A percentile compares a stretch with the other conserved stretches of the same genome.
Conservation (phyloP, 305 asterid genomes). For the Nicotiana rustica region DNA sequence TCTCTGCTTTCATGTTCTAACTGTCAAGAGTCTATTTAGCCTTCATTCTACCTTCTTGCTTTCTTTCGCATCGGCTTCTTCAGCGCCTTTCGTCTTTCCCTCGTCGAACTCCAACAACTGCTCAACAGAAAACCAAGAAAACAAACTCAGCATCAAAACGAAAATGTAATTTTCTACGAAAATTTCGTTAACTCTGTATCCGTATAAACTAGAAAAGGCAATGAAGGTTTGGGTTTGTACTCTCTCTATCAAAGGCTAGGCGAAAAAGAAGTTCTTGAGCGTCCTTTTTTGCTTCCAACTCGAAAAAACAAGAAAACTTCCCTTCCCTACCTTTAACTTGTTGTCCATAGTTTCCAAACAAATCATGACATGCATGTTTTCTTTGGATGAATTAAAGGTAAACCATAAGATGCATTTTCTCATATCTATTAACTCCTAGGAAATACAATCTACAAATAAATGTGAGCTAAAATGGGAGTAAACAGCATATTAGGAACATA, state of each 20-base stretch:
- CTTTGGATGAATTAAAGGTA: too few relatives aligned
- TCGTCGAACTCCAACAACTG: slow-evolving; percentile 85
- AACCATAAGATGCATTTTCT: background rate
- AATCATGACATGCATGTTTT: background rate
- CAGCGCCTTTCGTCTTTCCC: slow-evolving; percentile 56
- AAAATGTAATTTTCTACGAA: too few relatives aligned
- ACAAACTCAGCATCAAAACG: background rate
- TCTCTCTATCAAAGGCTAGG: background rate
- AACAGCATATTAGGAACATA: background rate
- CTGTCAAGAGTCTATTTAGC: background rate
- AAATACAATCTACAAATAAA: background rate
- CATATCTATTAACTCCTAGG: background rate
- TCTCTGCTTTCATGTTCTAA: background rate
- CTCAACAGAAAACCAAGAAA: slow-evolving; percentile 10
- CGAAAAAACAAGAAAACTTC: background rate
- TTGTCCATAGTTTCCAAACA: background rate
- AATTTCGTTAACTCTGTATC: too few relatives aligned
- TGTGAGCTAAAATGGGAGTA: background rate
- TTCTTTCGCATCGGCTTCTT: slow-evolving; percentile 42
- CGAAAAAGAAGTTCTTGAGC: background rate
- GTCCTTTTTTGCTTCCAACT: background rate
- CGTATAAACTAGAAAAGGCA: background rate
- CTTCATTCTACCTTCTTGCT: slow-evolving; percentile 64
- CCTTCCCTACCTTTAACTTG: background rate
- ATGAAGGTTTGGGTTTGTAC: slow-evolving; percentile 1